Evolutionary conservation across 2,329 filamentous ascomycete species (phyloP), one percentile per base, ranked within the genome.

Genomic region (Pseudocercospora eumusae): DNA sequence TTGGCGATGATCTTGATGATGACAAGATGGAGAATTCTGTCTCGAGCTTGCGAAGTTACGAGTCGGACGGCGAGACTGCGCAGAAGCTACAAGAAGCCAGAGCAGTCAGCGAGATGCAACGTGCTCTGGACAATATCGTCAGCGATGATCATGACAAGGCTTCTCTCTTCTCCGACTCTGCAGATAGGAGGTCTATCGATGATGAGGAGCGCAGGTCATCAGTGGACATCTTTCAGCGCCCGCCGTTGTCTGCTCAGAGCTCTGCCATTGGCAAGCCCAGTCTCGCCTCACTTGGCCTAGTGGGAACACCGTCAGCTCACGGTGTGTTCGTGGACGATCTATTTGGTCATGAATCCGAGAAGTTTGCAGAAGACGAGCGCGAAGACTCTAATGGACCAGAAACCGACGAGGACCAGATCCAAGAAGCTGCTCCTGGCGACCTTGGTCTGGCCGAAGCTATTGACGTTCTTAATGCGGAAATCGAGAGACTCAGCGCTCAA

Each of bases 321-420:
- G 93, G 93, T 1, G 95, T 99, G 1, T 99, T 99, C 75, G 86
- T 91, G 6, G 91, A 96, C 68, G 91, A 98, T 72, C 92, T 98
- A 72, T 84, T 99, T 4, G 98, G 97, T 73, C 89, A 88, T 1
- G 93, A 98, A 66, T 91, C 96, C 71, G 86, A 91, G 70, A 92
- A 88, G 70, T 92, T 92, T 68, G 81, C 93, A 5, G 89, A 93
- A 57, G 93, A 97, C 69, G 92, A 96, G 70, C 87, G 89, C 57
- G 91, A 92, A 56, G 91, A 93, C 62, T 83, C 83, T 0, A 85
- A 87, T 20, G 80, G 80, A 2, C 80, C 82, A 11, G 81, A 82
- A 3, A 85, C 87, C 52, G 83, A 87, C 4, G 86, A 89, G 11
- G 92, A 97, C 66, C 89, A 92, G 68, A 92, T 99, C 8, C 92